A percentile compares a stretch with the other conserved stretches of the same genome.
Conservation (phyloP, 768 basidiomycete species). For the Grammothele lineata region DNA sequence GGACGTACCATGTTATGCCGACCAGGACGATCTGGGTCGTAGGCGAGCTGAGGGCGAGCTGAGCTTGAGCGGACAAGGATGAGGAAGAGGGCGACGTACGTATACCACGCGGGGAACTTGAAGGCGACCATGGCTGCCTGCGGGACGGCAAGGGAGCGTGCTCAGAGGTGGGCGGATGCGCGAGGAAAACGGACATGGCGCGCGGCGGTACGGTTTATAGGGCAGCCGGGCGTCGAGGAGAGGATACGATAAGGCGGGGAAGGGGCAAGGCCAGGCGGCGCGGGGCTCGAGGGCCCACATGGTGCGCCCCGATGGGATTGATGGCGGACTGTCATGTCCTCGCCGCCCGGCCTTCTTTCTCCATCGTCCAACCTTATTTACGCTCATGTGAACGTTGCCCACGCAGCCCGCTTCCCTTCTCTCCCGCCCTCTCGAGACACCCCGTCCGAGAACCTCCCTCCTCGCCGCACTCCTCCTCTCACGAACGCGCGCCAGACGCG, state of each 20-base stretch:
- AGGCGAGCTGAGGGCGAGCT: conserved; percentile 19
- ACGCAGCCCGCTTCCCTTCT: no score
- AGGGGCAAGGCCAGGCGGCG: no score
- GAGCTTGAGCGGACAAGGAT: not conserved
- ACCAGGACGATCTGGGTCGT: conserved; percentile 33
- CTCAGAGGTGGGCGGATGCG: not conserved
- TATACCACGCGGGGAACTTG: conserved; percentile 25
- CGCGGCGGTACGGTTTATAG: conserved; percentile 1
- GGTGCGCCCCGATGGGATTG: conserved; percentile 8
- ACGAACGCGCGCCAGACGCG: no score
- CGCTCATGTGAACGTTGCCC: no score
- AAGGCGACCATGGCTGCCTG: conserved; percentile 15
- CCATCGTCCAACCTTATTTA: no score
- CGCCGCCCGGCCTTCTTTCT: no score
- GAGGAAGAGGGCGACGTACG: conserved; percentile 13
- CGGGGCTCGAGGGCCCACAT: conserved; percentile 11
- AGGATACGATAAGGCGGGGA: conserved; percentile 5
- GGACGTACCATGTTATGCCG: conserved; percentile 28
- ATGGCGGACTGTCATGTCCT: no score
- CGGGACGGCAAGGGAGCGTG: not conserved
- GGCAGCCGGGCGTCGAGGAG: no score
- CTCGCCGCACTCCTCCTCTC: no score
- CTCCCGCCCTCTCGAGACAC: no score
- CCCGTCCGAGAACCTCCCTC: no score
- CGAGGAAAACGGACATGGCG: not conserved